Evolutionary conservation across 768 basidiomycete species (phyloP), one percentile per base, ranked within the genome.

Genomic region (Lentinula aciculospora): DNA sequence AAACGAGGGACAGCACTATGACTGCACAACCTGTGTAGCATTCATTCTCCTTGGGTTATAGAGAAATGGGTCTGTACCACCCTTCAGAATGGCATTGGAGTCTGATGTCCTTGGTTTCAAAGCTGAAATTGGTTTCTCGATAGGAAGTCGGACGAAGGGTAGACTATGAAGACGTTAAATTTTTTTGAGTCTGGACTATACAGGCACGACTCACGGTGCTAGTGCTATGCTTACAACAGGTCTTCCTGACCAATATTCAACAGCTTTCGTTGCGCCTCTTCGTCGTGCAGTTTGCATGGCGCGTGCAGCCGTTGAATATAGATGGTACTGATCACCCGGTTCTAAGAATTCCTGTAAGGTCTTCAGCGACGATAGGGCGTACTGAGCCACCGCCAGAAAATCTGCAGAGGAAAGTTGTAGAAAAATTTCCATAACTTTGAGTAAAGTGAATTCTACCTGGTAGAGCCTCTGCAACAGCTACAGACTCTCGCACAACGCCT

Each of bases 401-500:
- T 98, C 96, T 95, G 10, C 64, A 23, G 36, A 46, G 59, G 53
- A 57, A 50, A 23, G 17, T n/a, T 36, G 13, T 8, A 46, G 48
- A 25, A 58, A 28, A 57, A 57, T 17, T 10, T 15, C 7, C 17
- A 29, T 29, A 51, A 55, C 39, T 19, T 49, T 50, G n/a, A n/a
- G n/a, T 57, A 19, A 42, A 42, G 21, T 19, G 21, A 50, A 40
- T 3, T 72, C 80, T 60, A 92, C 94, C 94, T 57, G 96, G 94
- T 23, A 99, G 73, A 13, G 92, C 85, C 69, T 98, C 93, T 1
- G 93, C 91, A 2, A 98, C 85, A 0, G 89, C 86, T 21, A 98
- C 86, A 0, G 94, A 92, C 68, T 98, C 97, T 36, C 93, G 82
- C 21, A 98, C 78, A n/a, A 95, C 84, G 23, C 93, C 94, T 17